A percentile compares a stretch with the other conserved stretches of the same genome.
phyloP scores from a whole-genome alignment of 768 basidiomycete genomes.

The Leccinum imitatum region DNA sequence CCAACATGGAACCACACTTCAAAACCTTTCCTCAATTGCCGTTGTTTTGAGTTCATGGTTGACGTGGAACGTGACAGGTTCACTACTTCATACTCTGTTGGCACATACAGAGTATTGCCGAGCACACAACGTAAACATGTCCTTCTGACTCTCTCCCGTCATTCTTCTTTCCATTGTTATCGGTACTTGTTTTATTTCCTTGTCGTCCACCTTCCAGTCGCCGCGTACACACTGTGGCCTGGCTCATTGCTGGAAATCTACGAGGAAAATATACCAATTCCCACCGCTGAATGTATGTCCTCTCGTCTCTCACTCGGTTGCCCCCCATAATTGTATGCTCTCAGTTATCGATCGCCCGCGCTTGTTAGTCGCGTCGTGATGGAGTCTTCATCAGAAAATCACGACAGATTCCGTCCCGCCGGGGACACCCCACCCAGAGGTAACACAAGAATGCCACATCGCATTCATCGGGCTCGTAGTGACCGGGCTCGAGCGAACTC shows the following conservation, averaged over 20 bases:
- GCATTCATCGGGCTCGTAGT: conserved; percentile 50
- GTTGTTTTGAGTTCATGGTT: too few relatives aligned
- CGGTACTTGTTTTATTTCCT: not conserved
- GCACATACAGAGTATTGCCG: not conserved
- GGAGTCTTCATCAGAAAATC: conserved; percentile 5
- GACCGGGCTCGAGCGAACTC: conserved; percentile 18
- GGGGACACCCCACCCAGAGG: conserved; percentile 14
- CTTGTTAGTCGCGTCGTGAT: conserved; percentile 20
- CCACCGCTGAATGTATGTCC: conserved; percentile 9
- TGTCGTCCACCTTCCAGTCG: too few relatives aligned
- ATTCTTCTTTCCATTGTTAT: too few relatives aligned
- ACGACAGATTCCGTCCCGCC: conserved; percentile 15
- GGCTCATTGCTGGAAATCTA: not conserved
- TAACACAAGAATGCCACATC: conserved; percentile 48
- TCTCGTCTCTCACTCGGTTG: not conserved
- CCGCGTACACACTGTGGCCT: too few relatives aligned
- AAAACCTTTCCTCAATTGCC: too few relatives aligned
- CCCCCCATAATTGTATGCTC: not conserved
- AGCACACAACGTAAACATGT: not conserved
- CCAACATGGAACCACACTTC: too few relatives aligned
- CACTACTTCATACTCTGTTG: too few relatives aligned
- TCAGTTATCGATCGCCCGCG: conserved; percentile 8
- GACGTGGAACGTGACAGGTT: too few relatives aligned
- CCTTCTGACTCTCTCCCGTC: conserved; percentile 3
- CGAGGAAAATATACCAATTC: not conserved